phyloP scores from a whole-genome alignment of 495 filamentous ascomycete species.

The Jackrogersella multiformis region DNA sequence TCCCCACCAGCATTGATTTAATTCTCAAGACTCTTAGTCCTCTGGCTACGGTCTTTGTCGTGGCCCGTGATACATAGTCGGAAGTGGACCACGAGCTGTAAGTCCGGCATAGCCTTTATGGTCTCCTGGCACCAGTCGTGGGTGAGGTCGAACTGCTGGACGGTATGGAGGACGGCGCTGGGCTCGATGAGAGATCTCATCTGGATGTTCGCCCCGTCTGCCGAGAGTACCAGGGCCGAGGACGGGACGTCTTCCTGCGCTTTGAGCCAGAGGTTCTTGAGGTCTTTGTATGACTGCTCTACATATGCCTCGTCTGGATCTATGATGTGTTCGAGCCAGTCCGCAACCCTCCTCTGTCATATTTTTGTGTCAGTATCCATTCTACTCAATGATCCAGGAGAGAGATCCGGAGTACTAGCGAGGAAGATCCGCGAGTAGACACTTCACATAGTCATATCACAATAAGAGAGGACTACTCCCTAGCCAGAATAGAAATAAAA shows the following conservation, averaged over 20 bases:
- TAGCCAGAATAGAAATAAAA: not conserved
- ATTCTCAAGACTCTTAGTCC: conserved; percentile 3
- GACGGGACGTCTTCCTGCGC: conserved; percentile 26
- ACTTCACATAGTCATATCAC: not conserved
- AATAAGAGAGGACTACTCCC: not conserved
- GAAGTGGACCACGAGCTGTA: conserved; percentile 38
- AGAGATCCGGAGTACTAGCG: not conserved
- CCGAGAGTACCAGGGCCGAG: conserved; percentile 15
- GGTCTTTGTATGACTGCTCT: conserved; percentile 21
- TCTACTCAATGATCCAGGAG: not conserved
- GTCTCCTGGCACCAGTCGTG: conserved; percentile 23
- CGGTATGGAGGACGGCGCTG: conserved; percentile 18
- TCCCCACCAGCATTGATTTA: not conserved
- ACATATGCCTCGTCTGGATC: conserved; percentile 16
- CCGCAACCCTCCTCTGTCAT: conserved; percentile 22
- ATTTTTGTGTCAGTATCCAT: conserved; percentile 13
- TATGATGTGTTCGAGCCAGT: conserved; percentile 26
- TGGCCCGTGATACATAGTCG: conserved; percentile 35
- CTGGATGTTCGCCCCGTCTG: conserved; percentile 8
- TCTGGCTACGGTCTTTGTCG: not conserved
- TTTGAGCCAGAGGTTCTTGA: conserved; percentile 32
- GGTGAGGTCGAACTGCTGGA: conserved; percentile 32
- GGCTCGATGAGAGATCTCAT: conserved; percentile 31
- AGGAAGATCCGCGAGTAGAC: not conserved
- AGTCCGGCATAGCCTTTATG: conserved; percentile 27